Conservation (phyloP, 352 stramenopile species). For the Peronosclerospora sorghi region DNA sequence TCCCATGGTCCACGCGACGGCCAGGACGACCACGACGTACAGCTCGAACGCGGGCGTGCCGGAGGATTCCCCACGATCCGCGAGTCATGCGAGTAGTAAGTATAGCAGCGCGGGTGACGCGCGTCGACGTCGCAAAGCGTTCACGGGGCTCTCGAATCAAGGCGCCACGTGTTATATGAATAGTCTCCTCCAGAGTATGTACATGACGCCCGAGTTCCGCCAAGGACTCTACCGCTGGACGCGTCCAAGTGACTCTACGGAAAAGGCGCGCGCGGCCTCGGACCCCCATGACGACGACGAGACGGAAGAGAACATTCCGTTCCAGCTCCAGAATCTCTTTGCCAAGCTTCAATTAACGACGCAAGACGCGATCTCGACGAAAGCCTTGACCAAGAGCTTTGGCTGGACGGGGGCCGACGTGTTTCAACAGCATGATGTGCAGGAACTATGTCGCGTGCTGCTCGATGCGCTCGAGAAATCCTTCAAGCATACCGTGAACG, state of each 20-base stretch:
- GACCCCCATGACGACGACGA: conserved; percentile 42
- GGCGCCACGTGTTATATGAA: conserved; percentile 93
- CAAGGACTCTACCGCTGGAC: conserved; percentile 70
- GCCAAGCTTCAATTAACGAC: conserved; percentile 79
- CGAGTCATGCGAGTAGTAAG: conserved; percentile 19
- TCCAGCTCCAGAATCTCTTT: conserved; percentile 88
- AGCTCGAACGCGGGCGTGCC: too few relatives aligned
- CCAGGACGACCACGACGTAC: too few relatives aligned
- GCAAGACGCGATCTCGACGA: conserved; percentile 61
- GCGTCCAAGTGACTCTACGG: conserved; percentile 2
- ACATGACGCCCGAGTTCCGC: conserved; percentile 83
- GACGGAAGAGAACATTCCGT: conserved; percentile 74
- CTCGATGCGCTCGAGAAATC: conserved; percentile 86
- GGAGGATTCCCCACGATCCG: conserved; percentile 34
- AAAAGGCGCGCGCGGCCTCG: conserved; percentile 3
- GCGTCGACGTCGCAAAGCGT: conserved; percentile 23
- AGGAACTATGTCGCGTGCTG: conserved; percentile 85
- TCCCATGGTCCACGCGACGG: too few relatives aligned
- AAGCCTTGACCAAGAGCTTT: conserved; percentile 87
- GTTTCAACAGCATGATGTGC: conserved; percentile 88
- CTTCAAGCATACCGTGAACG: conserved; percentile 80
- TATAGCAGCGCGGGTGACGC: conserved; percentile 17
- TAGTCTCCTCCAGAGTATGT: conserved; percentile 87
- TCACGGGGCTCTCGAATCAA: conserved; percentile 83
- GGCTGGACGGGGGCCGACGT: conserved; percentile 83